phyloP scores from a whole-genome alignment of 2,329 filamentous ascomycete species.

The Sclerotinia minor region DNA sequence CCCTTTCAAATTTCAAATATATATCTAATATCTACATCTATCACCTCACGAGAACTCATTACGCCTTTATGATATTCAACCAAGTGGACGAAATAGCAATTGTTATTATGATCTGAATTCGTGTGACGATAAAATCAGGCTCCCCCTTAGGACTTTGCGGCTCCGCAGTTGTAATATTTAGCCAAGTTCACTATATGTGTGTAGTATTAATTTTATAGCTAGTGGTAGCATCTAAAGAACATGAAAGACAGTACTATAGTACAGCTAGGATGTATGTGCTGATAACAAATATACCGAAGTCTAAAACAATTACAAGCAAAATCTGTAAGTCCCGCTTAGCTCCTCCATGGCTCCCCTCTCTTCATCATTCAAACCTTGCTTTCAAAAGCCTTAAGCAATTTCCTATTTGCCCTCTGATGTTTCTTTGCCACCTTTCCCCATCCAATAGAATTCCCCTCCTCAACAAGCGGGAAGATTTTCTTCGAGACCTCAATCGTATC shows the following conservation, averaged over 20 bases:
- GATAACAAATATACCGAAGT: background rate
- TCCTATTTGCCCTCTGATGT: constrained; percentile 18
- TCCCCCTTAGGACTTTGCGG: too few relatives aligned
- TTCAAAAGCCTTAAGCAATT: constrained; percentile 6
- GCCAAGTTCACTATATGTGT: background rate
- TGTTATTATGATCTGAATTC: too few relatives aligned
- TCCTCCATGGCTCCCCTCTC: background rate
- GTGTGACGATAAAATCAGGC: too few relatives aligned
- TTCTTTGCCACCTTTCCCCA: constrained; percentile 23
- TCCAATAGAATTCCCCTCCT: background rate
- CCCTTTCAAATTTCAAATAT: too few relatives aligned
- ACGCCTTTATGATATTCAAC: too few relatives aligned
- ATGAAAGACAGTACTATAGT: background rate
- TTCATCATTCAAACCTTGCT: background rate
- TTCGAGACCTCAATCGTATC: background rate
- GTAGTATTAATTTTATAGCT: background rate
- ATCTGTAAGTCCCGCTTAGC: background rate
- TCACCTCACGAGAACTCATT: too few relatives aligned
- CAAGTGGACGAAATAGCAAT: too few relatives aligned
- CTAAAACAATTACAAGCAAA: background rate
- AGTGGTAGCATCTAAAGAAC: background rate
- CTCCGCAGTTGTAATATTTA: background rate
- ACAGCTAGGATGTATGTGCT: background rate
- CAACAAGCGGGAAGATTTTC: background rate
- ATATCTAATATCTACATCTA: too few relatives aligned